Conservation (phyloP, 805 yeast species). For the Nakazawaea molendinolei region DNA sequence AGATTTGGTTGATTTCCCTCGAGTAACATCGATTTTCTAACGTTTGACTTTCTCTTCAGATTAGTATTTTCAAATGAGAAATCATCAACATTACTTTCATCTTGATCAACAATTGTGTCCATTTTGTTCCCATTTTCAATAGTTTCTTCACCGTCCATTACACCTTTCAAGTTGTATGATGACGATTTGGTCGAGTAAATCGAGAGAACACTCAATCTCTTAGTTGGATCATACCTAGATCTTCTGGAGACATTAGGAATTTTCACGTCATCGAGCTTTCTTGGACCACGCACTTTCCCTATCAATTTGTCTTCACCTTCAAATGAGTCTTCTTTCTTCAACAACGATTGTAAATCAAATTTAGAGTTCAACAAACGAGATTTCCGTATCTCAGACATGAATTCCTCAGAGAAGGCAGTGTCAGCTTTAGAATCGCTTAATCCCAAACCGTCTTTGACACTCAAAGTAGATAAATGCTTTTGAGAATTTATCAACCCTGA, state of each 20-base stretch:
- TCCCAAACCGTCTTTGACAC: conserved; percentile 21
- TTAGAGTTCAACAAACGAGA: conserved; percentile 38
- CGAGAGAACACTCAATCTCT: conserved; percentile 66
- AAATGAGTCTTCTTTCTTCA: conserved; percentile 17
- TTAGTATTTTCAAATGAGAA: conserved; percentile 10
- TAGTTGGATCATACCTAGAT: conserved; percentile 57
- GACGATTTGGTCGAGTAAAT: conserved; percentile 64
- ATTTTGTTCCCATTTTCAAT: conserved; percentile 12
- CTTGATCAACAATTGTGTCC: conserved; percentile 6
- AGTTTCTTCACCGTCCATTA: conserved; percentile 23
- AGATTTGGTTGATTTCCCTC: conserved; percentile 16
- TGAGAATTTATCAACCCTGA: conserved; percentile 10
- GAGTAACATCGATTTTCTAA: conserved; percentile 16
- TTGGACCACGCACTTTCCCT: conserved; percentile 29
- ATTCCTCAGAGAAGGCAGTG: conserved; percentile 34
- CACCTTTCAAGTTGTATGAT: conserved; percentile 48
- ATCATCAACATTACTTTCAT: conserved; percentile 3
- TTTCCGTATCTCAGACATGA: conserved; percentile 36
- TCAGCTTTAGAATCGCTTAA: conserved; percentile 18
- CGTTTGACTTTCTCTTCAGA: conserved; percentile 23
- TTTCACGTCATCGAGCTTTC: conserved; percentile 52
- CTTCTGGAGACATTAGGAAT: conserved; percentile 69
- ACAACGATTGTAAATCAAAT: conserved; percentile 19
- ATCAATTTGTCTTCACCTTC: conserved; percentile 15
- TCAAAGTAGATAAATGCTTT: conserved; percentile 6